Conservation (phyloP, 805 yeast species). For the Kodamaea leandrae region DNA sequence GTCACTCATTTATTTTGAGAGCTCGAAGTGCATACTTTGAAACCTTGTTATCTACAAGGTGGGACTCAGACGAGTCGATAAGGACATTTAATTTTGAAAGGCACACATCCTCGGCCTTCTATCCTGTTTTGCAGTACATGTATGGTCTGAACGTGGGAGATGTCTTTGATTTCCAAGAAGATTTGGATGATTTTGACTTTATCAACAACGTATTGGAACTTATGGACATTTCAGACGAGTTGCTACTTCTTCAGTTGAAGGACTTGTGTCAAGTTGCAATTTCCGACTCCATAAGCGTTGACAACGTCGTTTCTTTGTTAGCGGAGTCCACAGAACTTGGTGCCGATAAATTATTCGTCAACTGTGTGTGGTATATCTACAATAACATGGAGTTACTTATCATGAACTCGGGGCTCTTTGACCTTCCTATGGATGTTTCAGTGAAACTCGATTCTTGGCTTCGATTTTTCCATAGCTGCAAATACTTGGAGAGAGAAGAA, state of each 20-base stretch:
- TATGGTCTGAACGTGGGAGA: slow-evolving; percentile 51
- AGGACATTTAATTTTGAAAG: slow-evolving; percentile 42
- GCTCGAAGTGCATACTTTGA: slow-evolving; percentile 64
- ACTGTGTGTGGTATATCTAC: slow-evolving; percentile 67
- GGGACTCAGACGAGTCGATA: slow-evolving; percentile 38
- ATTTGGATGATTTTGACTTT: slow-evolving; percentile 37
- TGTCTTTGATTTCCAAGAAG: slow-evolving; percentile 36
- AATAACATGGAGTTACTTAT: slow-evolving; percentile 63
- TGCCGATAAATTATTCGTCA: slow-evolving; percentile 54
- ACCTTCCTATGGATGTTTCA: slow-evolving; percentile 26
- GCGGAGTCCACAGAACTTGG: slow-evolving; percentile 50
- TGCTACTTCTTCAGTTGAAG: slow-evolving; percentile 58
- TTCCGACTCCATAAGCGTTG: slow-evolving; percentile 53
- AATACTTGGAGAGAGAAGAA: slow-evolving; percentile 6
- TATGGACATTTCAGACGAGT: slow-evolving; percentile 59
- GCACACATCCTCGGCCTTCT: slow-evolving; percentile 43
- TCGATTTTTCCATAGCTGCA: slow-evolving; percentile 27
- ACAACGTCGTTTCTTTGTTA: slow-evolving; percentile 58
- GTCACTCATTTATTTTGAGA: slow-evolving; percentile 53
- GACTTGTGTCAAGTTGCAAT: slow-evolving; percentile 59
- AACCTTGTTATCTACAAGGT: slow-evolving; percentile 50
- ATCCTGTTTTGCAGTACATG: slow-evolving; percentile 50
- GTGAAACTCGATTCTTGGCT: slow-evolving; percentile 28
- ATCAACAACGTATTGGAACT: slow-evolving; percentile 55
- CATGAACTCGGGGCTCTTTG: slow-evolving; percentile 39